Conservation (phyloP, 345 rosid genomes). For the Gossypium longicalyx region DNA sequence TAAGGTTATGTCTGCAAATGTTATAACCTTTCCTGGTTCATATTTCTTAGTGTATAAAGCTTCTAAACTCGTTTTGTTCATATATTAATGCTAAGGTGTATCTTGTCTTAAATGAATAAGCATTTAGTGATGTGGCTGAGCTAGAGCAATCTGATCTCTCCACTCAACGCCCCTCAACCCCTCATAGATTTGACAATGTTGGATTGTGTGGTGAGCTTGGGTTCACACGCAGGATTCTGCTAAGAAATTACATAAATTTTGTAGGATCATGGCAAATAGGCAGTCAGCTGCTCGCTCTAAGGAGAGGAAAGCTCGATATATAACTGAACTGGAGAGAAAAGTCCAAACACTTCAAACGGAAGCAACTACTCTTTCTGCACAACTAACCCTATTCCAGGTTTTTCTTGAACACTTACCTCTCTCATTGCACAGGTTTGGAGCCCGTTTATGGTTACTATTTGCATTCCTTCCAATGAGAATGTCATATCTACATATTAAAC, state of each 20-base stretch:
- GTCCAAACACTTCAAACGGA: conserved; percentile 86
- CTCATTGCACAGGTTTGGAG: too few species aligned
- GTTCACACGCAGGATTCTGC: neutral
- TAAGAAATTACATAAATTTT: neutral
- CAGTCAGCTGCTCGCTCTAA: conserved; percentile 92
- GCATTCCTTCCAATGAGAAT: neutral
- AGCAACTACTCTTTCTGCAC: conserved; percentile 88
- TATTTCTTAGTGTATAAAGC: neutral
- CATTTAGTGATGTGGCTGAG: neutral
- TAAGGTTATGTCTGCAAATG: neutral
- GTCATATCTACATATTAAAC: neutral
- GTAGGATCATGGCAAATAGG: conserved; percentile 79
- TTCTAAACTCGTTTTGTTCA: neutral
- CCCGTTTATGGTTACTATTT: neutral
- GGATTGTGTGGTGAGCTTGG: neutral
- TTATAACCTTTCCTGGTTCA: neutral
- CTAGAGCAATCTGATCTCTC: neutral
- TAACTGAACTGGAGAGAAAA: conserved; percentile 74
- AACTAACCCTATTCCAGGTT: conserved; percentile 78
- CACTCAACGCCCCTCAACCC: neutral
- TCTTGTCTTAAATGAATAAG: neutral
- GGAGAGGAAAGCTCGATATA: conserved; percentile 81
- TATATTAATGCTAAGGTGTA: neutral
- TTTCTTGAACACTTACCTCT: neutral
- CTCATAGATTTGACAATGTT: neutral